Base-by-base conservation (phyloP, 805 yeast genomes). In the Pichia nakasei region DNA sequence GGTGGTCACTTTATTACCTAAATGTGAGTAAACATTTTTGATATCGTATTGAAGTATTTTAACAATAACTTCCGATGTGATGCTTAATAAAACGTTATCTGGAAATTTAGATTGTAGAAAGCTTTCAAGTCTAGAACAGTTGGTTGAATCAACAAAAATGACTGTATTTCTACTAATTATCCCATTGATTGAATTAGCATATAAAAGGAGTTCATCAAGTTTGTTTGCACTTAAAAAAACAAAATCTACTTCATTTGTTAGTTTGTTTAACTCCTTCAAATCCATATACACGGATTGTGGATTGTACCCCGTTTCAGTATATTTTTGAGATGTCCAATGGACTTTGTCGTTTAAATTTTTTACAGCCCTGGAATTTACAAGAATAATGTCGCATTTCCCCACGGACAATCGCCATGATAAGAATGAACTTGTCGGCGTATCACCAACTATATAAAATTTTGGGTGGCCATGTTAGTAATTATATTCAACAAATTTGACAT, bases 341-440 rank as follows among this genome's bases (percentile, higher is more conserved):
- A 48, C 35, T 15, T 5, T 26, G 7, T 35, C 34, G 22, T 42
- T 38, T 9, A 24, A n/a, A 22, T 22, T 9, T 8, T 4, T 39
- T 13, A 42, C 22, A 17, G 27, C 27, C 26, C 39, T 35, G 4
- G 47, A 37, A 3, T 47, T 39, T 9, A 53, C 56, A 21, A 52
- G 48, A 0, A 50, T 43, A 8, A 56, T 52, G 2, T 38, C 20
- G 31, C 53, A 54, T 1, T 47, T 36, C 1, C 37, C 48, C 18
- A 45, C 42, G 0, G 63, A 52, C 26, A 61, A 41, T 35, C 61
- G 52, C 64, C 64, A 61, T 6, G 59, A 43, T 8, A 61, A 39
- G 44, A 56, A 60, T 22, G 53, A 41, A 33, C 64, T 54, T 15
- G 58, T 48, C 2, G 64, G 56, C 5, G 61, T 37, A 39, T 60